Evolutionary conservation across 495 filamentous ascomycete species (phyloP), one percentile per base, ranked within the genome.

Genomic region (Neurospora cerealis): DNA sequence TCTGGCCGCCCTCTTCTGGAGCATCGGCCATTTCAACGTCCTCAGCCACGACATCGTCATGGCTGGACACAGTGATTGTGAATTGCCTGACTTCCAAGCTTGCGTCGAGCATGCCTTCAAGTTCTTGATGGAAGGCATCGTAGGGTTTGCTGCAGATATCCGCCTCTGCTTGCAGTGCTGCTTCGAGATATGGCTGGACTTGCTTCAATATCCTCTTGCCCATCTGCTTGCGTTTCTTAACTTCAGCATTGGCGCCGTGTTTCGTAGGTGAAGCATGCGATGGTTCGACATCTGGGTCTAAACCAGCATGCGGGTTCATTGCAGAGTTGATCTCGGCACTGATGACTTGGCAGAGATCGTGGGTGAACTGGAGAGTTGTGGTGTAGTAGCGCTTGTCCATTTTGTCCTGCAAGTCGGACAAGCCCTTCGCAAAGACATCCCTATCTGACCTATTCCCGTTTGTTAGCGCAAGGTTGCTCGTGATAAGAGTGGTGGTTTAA

Each of bases 121-220:
- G 85, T 74, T 96, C 90, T 73, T 90, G 89, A 39, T 92, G 81
- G 69, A 92, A 88, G 42, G 87, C 87, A 71, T 95, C 93, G 70
- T 89, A 89, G 10, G 91, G 86, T 76, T 88, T 90, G 73, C 89
- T 86, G 72, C 85, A 89, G 10, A 97, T 84, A 62, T 96, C 93
- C 48, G 91, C 89, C 80, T 98, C 95, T 44, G 92, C 93, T 70
- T 87, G 86, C 60, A 92, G 83, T 3, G 93, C 93, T 66, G 90
- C 88, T 80, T 97, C 93, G 8, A 97, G 83, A 46, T 89, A 86
- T 21, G 89, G 88, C 79, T 96, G 92, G 34, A 97, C 87, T 4
- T 89, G 87, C 80, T 93, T 93, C 73, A 97, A 86, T 70, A 98
- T 94, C 60, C 93, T 87, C 79, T 95, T 97, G 17, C 91, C 95